Percentiles rank a stretch among this genome's conserved stretches.
phyloP scores from a whole-genome alignment of 352 stramenopile genomes.

The Pythium grandisporangium region DNA sequence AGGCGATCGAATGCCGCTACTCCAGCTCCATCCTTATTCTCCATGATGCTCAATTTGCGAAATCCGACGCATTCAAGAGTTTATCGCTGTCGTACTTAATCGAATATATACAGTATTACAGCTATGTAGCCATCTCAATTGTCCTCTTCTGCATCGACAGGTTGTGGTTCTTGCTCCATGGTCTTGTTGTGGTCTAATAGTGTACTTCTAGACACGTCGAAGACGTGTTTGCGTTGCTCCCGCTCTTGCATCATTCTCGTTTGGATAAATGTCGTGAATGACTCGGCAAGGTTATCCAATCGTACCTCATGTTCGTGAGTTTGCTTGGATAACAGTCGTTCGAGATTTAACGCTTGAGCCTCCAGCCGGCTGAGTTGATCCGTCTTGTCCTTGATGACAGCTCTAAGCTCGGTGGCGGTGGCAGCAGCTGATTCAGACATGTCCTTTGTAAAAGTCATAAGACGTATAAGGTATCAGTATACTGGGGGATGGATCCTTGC shows the following conservation, averaged over 20 bases:
- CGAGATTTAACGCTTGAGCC: conserved; percentile 25
- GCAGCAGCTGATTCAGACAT: conserved; percentile 17
- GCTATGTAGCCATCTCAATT: no score
- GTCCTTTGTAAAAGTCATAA: no score
- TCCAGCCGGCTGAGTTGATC: conserved; percentile 22
- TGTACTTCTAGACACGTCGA: no score
- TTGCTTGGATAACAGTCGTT: conserved; percentile 27
- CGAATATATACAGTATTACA: no score
- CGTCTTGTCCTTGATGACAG: conserved; percentile 20
- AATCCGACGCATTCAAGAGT: no score
- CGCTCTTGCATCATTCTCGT: conserved; percentile 37
- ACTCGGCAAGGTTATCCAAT: conserved; percentile 45
- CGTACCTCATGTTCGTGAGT: conserved; percentile 41
- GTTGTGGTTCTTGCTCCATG: no score
- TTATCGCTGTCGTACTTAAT: no score
- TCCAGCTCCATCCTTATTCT: not conserved
- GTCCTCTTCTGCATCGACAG: no score
- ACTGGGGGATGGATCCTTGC: no score
- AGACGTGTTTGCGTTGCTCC: conserved; percentile 24
- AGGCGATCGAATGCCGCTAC: conserved; percentile 5
- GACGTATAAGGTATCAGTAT: no score
- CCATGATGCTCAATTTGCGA: not conserved
- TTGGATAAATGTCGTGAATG: conserved; percentile 41
- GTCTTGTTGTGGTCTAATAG: no score
- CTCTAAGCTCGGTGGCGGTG: conserved; percentile 17